Percentiles rank a stretch among this genome's conserved stretches.
Evolutionary conservation across 1,284 basidiomycete genomes (phyloP).

Genomic region (Ganoderma meredithae): DNA sequence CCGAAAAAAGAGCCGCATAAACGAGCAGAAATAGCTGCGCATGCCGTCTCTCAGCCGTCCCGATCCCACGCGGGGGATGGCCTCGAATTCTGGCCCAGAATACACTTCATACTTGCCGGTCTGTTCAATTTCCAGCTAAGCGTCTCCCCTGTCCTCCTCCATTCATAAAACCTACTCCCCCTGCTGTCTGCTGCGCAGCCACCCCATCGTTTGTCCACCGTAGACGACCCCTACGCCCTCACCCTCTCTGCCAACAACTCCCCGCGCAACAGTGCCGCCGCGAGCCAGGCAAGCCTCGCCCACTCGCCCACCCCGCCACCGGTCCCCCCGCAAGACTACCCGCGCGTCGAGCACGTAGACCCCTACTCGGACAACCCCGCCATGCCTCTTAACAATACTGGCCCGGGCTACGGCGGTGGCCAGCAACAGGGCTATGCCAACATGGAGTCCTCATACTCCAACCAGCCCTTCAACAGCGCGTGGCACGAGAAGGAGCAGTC

Average conservation of each 20-base stretch:
- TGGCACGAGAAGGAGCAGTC: constrained; percentile 50
- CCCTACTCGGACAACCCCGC: constrained; percentile 23
- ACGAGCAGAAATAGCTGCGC: constrained; percentile 12
- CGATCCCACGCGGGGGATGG: constrained; percentile 17
- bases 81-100: constrained; percentile 7
- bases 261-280: constrained; percentile 31
- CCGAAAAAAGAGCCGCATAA: not conserved
- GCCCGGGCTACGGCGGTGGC: not conserved
- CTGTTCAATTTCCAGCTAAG: constrained; percentile 12
- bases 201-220: constrained; percentile 44
- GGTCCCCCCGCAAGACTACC: constrained; percentile 32
- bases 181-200: constrained; percentile 43
- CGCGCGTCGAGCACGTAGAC: constrained; percentile 22
- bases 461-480: constrained; percentile 37
- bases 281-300: constrained; percentile 10
- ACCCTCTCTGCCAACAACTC: constrained; percentile 31
- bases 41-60: constrained; percentile 28
- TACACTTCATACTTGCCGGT: constrained; percentile 24
- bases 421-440: constrained; percentile 38
- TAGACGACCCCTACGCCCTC: constrained; percentile 42
- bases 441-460: constrained; percentile 39
- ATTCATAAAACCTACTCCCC: constrained; percentile 13
- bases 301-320: constrained; percentile 19
- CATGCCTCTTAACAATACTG: constrained; percentile 29
- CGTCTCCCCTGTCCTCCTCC: constrained; percentile 1